Conservation (phyloP, 2,329 filamentous ascomycete species). For the Epichloe bromicola region DNA sequence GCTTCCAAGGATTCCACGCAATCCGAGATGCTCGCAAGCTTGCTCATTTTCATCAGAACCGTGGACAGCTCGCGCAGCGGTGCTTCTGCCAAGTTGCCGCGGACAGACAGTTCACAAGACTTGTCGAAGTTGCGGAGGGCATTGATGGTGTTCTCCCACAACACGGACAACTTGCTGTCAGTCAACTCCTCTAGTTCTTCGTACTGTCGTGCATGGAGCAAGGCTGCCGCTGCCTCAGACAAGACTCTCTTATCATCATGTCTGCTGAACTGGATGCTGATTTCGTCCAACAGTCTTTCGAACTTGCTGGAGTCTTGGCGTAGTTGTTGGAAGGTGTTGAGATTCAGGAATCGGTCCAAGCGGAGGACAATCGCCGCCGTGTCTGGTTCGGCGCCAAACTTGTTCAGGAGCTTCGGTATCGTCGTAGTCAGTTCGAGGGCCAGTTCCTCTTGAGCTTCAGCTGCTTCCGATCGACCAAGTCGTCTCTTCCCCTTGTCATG, state of each 20-base stretch:
- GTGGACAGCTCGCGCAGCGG: slow-evolving; percentile 60
- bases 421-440: slow-evolving; percentile 64
- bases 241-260: slow-evolving; percentile 80
- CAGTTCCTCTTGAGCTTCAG: slow-evolving; percentile 63
- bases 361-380: slow-evolving; percentile 78
- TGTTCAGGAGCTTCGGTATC: slow-evolving; percentile 79
- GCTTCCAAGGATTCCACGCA: slow-evolving; percentile 64
- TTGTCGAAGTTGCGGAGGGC: slow-evolving; percentile 59
- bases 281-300: slow-evolving; percentile 71
- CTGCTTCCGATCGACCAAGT: slow-evolving; percentile 46
- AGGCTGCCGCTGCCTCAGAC: slow-evolving; percentile 66
- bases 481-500: slow-evolving; percentile 47
- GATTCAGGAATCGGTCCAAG: slow-evolving; percentile 72
- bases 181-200: slow-evolving; percentile 82
- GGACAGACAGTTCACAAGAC: slow-evolving; percentile 56
- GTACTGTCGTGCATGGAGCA: slow-evolving; percentile 74
- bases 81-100: slow-evolving; percentile 53
- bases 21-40: slow-evolving; percentile 67
- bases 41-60: slow-evolving; percentile 65
- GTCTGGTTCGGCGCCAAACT: slow-evolving; percentile 80
- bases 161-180: slow-evolving; percentile 61
- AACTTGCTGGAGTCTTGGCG: slow-evolving; percentile 77
- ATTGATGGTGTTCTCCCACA: slow-evolving; percentile 78
- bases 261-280: slow-evolving; percentile 87
- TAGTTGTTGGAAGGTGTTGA: slow-evolving; percentile 78